These are phyloP conservation scores for Durio zibethinus DNA, from an alignment of 345 rosid genomes.

Conservation along the genomic window DNA sequence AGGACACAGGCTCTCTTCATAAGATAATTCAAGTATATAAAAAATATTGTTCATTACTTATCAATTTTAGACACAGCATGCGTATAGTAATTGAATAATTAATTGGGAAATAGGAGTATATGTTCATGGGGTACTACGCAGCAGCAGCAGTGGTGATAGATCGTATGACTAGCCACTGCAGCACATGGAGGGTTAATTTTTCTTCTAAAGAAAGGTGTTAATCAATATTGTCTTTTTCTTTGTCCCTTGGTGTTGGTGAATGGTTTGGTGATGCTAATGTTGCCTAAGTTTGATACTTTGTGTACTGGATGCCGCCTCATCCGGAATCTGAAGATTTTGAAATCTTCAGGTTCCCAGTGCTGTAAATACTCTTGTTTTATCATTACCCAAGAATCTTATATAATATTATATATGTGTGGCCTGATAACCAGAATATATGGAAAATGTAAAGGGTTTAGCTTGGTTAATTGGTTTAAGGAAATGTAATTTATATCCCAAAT, in stretches of 20 bases:
- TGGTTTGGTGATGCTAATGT: background rate
- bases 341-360: background rate
- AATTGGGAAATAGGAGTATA: background rate
- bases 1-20: constrained; percentile 23
- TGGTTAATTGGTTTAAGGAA: background rate
- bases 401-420: background rate
- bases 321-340: background rate
- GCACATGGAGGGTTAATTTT: background rate
- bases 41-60: background rate
- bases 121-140: background rate
- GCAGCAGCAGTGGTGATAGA: background rate
- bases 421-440: background rate
- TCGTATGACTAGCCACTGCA: background rate
- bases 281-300: background rate
- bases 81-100: too few relatives aligned
- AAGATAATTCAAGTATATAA: too few relatives aligned
- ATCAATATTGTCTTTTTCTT: background rate
- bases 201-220: background rate
- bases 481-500: background rate
- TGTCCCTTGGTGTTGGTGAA: background rate
- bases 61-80: too few relatives aligned
- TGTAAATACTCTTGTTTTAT: background rate
- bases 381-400: background rate
- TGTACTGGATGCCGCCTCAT: background rate
- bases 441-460: background rate